Conservation (phyloP, 2,329 filamentous ascomycete genomes). For the Fusarium graminum region DNA sequence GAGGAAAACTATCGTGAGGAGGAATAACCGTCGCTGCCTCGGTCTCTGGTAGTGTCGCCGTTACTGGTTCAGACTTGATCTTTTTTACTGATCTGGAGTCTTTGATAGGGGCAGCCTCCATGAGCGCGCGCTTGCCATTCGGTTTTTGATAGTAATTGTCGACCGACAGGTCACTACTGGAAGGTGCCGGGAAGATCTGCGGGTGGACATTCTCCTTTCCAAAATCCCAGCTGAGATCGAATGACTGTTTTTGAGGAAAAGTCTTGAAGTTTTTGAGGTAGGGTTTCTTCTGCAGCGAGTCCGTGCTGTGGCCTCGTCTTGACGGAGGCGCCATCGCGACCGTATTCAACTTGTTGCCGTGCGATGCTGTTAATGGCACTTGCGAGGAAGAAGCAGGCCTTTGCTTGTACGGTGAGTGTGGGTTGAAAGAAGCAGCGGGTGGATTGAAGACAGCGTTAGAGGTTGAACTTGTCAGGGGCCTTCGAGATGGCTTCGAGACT, state of each 20-base stretch:
- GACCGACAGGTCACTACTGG: slow-evolving; percentile 63
- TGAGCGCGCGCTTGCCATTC: slow-evolving; percentile 71
- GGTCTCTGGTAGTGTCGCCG: slow-evolving; percentile 4
- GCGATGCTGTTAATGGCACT: slow-evolving; percentile 67
- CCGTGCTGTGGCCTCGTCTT: slow-evolving; percentile 67
- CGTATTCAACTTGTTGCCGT: slow-evolving; percentile 73
- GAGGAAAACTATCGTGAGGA: slow-evolving; percentile 82
- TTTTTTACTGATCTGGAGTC: slow-evolving; percentile 78
- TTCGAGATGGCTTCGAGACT: slow-evolving; percentile 61
- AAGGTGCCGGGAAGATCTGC: slow-evolving; percentile 62
- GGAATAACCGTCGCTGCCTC: slow-evolving; percentile 61
- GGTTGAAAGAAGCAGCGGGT: slow-evolving; percentile 63
- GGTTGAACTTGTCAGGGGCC: slow-evolving; percentile 64
- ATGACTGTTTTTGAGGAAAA: slow-evolving; percentile 64
- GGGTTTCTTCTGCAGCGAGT: slow-evolving; percentile 77
- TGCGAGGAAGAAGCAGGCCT: slow-evolving; percentile 71
- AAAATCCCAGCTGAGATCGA: slow-evolving; percentile 56
- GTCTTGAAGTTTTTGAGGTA: slow-evolving; percentile 71
- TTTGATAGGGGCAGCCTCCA: slow-evolving; percentile 80
- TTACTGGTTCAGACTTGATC: slow-evolving; percentile 67
- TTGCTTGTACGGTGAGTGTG: slow-evolving; percentile 78
- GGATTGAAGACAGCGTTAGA: slow-evolving; percentile 77
- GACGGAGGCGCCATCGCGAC: slow-evolving; percentile 75
- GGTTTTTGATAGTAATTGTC: slow-evolving; percentile 67
- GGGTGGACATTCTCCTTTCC: slow-evolving; percentile 71